A percentile compares a stretch with the other conserved stretches of the same genome.
phyloP scores from a whole-genome alignment of 148 eudicot species.

The Oxyria digyna region DNA sequence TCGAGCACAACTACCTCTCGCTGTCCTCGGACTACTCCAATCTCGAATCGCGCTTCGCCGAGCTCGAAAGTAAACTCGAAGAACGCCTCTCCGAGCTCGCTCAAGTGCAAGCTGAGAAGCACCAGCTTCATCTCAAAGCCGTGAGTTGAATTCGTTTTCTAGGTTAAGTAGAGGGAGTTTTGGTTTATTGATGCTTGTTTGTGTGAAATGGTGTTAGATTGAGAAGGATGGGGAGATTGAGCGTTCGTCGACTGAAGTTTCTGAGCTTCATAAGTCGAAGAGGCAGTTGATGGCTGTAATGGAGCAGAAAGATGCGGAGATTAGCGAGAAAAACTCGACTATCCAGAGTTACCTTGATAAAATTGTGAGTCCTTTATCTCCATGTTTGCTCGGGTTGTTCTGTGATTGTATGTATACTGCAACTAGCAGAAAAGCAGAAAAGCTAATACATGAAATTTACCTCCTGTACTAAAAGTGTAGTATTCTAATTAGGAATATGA shows the following conservation, averaged over 20 bases:
- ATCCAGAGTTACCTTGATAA: conserved; percentile 69
- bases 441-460: too few relatives aligned
- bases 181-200: neutral
- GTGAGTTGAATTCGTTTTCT: conserved; percentile 21
- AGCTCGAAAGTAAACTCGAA: conserved; percentile 30
- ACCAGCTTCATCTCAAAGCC: conserved; percentile 42
- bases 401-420: too few relatives aligned
- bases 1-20: conserved; percentile 70
- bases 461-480: neutral
- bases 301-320: conserved; percentile 61
- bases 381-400: too few relatives aligned
- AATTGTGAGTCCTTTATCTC: conserved; percentile 28
- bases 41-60: conserved; percentile 38
- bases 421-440: too few relatives aligned
- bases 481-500: neutral
- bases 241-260: conserved; percentile 46
- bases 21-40: conserved; percentile 48
- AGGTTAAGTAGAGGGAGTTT: neutral
- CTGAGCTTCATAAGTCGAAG: conserved; percentile 72
- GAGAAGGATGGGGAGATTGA: conserved; percentile 82
- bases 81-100: conserved; percentile 44
- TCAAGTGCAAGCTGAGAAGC: conserved; percentile 52
- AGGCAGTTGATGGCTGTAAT: conserved; percentile 71
- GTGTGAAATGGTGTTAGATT: conserved; percentile 28
- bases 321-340: conserved; percentile 59